These are phyloP conservation scores for Ascodesmis nigricans DNA, from an alignment of 495 filamentous ascomycete species.

Conservation along the genomic window DNA sequence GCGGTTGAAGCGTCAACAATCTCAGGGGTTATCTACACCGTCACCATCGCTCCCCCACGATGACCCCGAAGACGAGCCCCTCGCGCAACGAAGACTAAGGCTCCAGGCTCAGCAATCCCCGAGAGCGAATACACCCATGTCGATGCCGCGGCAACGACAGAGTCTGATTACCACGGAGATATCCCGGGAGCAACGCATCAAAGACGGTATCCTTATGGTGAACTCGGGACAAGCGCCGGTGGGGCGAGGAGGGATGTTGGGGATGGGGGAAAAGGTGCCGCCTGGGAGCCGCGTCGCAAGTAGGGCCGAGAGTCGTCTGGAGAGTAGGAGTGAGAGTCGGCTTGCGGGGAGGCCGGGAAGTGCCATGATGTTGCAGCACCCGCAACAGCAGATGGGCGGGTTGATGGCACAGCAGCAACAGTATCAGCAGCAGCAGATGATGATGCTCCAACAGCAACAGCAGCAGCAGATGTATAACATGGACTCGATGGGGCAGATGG, in stretches of 20 bases:
- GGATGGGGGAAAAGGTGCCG: no score
- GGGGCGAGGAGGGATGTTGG: not conserved
- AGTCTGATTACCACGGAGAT: conserved; percentile 37
- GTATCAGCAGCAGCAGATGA: conserved; percentile 11
- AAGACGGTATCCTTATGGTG: conserved; percentile 10
- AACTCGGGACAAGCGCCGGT: conserved; percentile 4
- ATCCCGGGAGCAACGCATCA: conserved; percentile 14
- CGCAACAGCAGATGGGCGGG: conserved; percentile 10
- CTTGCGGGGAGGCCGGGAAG: conserved; percentile 3
- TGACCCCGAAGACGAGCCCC: conserved; percentile 49
- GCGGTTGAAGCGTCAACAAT: conserved; percentile 31
- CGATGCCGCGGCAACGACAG: conserved; percentile 25
- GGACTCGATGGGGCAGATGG: conserved; percentile 15
- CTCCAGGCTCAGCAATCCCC: conserved; percentile 49
- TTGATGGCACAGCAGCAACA: conserved; percentile 7
- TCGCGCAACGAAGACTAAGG: conserved; percentile 63
- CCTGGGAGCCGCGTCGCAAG: no score
- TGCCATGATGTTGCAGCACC: not conserved
- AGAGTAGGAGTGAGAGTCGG: no score
- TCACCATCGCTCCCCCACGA: not conserved
- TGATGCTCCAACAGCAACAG: conserved; percentile 8
- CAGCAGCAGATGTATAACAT: conserved; percentile 8
- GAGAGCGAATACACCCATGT: conserved; percentile 22
- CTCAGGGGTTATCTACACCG: not conserved
- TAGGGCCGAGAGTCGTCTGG: no score